Evolutionary conservation across 2,329 filamentous ascomycete genomes (phyloP).

Genomic region (Beauveria sp.): DNA sequence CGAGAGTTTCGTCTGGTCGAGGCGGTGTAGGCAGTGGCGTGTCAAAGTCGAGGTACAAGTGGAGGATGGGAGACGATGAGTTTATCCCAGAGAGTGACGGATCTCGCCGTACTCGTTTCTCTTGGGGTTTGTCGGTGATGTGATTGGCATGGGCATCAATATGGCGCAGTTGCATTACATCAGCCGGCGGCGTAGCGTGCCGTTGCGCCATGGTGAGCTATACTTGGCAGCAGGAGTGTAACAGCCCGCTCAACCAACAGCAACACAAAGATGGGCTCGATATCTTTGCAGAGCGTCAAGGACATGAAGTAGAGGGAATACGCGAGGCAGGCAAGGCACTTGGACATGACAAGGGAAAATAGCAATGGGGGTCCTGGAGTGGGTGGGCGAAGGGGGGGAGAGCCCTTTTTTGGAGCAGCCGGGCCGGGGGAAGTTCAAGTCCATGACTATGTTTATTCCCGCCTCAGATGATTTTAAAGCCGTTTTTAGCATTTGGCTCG

Average conservation of each 20-base stretch:
- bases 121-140: neutral
- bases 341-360: neutral
- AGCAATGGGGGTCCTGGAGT: neutral
- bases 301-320: neutral
- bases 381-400: neutral
- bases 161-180: neutral
- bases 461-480: no score
- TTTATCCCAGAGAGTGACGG: constrained; percentile 4
- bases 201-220: neutral
- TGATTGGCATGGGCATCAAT: neutral
- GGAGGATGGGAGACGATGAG: constrained; percentile 23
- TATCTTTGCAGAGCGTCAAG: neutral
- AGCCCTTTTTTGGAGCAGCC: neutral
- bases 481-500: no score
- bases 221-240: neutral
- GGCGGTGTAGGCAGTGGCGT: constrained; percentile 27
- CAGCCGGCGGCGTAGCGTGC: neutral
- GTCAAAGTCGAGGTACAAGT: constrained; percentile 34
- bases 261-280: neutral
- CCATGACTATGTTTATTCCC: neutral
- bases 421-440: neutral
- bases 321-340: neutral
- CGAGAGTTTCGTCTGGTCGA: constrained; percentile 14
- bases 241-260: neutral
- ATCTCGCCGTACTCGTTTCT: neutral